A percentile compares a stretch with the other conserved stretches of the same genome.
Conservation (phyloP, 345 rosid genomes). For the Salix koriyanagi region DNA sequence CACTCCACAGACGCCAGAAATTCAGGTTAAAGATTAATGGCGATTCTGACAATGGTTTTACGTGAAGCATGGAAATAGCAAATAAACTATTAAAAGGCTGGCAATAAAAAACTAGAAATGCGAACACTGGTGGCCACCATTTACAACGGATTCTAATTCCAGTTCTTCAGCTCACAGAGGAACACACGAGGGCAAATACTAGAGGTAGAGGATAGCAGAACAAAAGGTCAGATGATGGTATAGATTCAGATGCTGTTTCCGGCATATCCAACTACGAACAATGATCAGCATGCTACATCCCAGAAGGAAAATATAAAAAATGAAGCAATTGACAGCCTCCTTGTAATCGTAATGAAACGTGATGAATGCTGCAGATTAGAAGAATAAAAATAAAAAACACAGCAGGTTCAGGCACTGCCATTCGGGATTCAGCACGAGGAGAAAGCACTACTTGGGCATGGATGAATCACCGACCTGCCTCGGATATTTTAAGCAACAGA, state of each 20-base stretch:
- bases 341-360: background rate
- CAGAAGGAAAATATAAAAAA: background rate
- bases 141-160: background rate
- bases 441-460: background rate
- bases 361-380: background rate
- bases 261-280: background rate
- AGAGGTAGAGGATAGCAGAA: background rate
- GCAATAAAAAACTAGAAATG: background rate
- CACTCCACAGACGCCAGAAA: background rate
- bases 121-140: background rate
- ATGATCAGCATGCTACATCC: background rate
- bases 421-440: background rate
- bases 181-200: background rate
- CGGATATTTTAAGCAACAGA: background rate
- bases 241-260: background rate
- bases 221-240: background rate
- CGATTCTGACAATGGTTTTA: background rate
- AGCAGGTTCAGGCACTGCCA: background rate
- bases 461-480: conserved; percentile 1
- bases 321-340: background rate
- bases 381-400: background rate
- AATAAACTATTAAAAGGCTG: background rate
- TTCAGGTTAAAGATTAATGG: too few relatives aligned
- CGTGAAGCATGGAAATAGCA: background rate
- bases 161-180: background rate